phyloP scores from a whole-genome alignment of 192 early-diverging fungal genomes.

The Coemansia sp. region DNA sequence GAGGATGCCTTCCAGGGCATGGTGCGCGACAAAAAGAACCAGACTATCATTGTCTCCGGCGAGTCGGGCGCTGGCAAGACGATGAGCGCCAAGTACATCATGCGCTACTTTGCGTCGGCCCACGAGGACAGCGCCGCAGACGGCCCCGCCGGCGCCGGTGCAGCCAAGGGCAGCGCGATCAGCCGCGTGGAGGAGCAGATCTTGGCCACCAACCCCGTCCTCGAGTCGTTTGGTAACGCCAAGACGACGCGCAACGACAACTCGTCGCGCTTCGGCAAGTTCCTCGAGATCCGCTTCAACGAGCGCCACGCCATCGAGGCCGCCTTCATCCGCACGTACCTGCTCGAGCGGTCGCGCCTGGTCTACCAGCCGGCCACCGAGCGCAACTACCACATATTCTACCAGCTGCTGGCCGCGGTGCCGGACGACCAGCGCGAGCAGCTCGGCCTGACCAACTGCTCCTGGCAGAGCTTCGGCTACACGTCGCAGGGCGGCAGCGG shows the following conservation, averaged over 20 bases:
- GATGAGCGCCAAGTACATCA: slow-evolving; percentile 92
- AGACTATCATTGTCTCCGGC: slow-evolving; percentile 97
- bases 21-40: slow-evolving; percentile 89
- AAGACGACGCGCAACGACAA: slow-evolving; percentile 99
- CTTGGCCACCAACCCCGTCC: slow-evolving; percentile 95
- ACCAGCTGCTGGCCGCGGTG: slow-evolving; percentile 93
- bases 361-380: slow-evolving; percentile 91
- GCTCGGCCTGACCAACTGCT: slow-evolving; percentile 12
- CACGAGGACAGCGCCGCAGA: slow-evolving; percentile 51
- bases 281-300: slow-evolving; percentile 94
- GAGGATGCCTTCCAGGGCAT: slow-evolving; percentile 97
- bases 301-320: slow-evolving; percentile 81
- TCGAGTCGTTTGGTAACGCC: slow-evolving; percentile 99
- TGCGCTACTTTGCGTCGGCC: slow-evolving; percentile 91
- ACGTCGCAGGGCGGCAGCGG: slow-evolving; percentile 82
- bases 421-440: slow-evolving; percentile 56
- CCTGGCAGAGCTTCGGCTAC: slow-evolving; percentile 81
- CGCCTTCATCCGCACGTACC: slow-evolving; percentile 92
- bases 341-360: slow-evolving; percentile 93
- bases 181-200: slow-evolving; percentile 72
- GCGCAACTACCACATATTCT: slow-evolving; percentile 99
- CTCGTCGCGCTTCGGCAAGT: slow-evolving; percentile 97
- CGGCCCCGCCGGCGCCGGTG: slow-evolving; percentile 20
- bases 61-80: slow-evolving; percentile 99
- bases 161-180: slow-evolving; percentile 16